Evolutionary conservation across 2,329 filamentous ascomycete species (phyloP).

Genomic region (Colletotrichum salicis): DNA sequence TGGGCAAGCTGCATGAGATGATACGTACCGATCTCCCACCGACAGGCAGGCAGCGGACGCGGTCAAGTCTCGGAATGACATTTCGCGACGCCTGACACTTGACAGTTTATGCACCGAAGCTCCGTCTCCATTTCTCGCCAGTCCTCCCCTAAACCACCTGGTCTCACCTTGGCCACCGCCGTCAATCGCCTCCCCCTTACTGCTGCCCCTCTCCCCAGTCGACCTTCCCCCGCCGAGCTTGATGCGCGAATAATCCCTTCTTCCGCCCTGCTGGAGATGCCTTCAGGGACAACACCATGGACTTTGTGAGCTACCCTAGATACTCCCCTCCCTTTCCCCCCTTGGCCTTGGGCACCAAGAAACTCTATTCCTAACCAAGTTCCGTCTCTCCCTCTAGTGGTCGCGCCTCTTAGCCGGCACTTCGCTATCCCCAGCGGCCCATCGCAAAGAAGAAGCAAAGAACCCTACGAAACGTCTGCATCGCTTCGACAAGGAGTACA

Average conservation of each 20-base stretch:
- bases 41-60: slow-evolving; percentile 7
- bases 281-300: slow-evolving; percentile 59
- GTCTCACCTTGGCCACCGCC: slow-evolving; percentile 4
- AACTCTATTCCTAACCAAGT: slow-evolving; percentile 1
- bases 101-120: slow-evolving; percentile 42
- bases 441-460: slow-evolving; percentile 69
- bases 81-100: slow-evolving; percentile 46
- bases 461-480: slow-evolving; percentile 72
- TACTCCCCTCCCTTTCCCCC: background rate
- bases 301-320: slow-evolving; percentile 60
- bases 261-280: slow-evolving; percentile 52
- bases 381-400: slow-evolving; percentile 58
- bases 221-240: background rate
- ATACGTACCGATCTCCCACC: slow-evolving; percentile 14
- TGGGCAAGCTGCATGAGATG: background rate
- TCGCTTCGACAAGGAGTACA: slow-evolving; percentile 75
- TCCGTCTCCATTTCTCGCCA: slow-evolving; percentile 1
- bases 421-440: slow-evolving; percentile 64
- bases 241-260: slow-evolving; percentile 25
- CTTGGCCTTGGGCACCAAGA: background rate
- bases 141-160: slow-evolving; percentile 2
- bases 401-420: slow-evolving; percentile 73
- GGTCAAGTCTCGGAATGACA: slow-evolving; percentile 38
- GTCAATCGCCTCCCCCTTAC: background rate
- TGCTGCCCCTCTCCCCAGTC: background rate